Evolutionary conservation across 169 alveolate genomes (phyloP), one percentile per base, ranked within the genome.

Genomic region (Theileria luwenshuni): DNA sequence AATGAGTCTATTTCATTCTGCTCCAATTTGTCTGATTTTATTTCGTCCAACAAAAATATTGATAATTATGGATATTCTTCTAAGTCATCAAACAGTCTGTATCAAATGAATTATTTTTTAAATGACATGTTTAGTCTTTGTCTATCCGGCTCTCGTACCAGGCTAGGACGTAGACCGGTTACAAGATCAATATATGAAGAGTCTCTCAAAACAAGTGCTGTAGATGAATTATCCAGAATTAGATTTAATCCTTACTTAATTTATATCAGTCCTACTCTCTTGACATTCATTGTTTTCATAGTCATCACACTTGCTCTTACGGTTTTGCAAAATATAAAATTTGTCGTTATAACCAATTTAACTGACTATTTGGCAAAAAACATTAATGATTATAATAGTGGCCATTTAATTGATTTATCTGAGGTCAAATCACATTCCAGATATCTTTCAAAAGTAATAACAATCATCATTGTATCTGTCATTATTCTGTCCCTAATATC

Each of bases 321-420:
- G n/a, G 67, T 51, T 1, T n/a, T 67, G 62, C 73, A 67, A 13
- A 67, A 42, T 51, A 32, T 21, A 1, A 67, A 67, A 32, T 67
- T 67, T 51, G 25, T 67, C 32, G 30, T 67, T 23, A 15, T 74
- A 32, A 35, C 75, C 23, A 25, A 67, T 32, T 27, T 67, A 5
- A 51, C 75, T 23, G 75, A 67, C 52, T 67, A 33, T 10, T 23
- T 67, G 17, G 10, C 15, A 23, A 42, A 67, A 17, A 23, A 33
- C 38, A n/a, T 35, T 19, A 19, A 8, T 12, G 45, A 61, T 3
- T 38, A 15, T 42, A 25, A 61, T 2, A 32, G 48, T 21, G 70
- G 63, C 13, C 13, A 1, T 54, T 7, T 33, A 2, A 23, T 41
- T 10, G 30, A 62, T 45, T 27, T 62, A 2, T 3, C 2, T 5